Conservation (phyloP, 768 basidiomycete genomes). For the Phaeotremella skinneri region DNA sequence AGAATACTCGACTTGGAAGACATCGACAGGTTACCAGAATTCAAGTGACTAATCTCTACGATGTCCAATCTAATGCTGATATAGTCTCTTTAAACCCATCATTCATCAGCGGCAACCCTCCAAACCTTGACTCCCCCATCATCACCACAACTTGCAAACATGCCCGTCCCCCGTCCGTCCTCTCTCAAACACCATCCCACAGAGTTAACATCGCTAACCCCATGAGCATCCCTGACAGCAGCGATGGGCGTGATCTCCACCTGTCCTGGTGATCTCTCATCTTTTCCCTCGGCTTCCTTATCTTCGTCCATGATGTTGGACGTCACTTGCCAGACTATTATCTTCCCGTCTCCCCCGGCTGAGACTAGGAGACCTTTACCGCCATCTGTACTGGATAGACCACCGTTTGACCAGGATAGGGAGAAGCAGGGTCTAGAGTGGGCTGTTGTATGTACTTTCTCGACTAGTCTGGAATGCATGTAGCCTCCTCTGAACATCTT, state of each 20-base stretch:
- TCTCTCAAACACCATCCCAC: conserved; percentile 76
- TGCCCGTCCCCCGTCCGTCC: conserved; percentile 59
- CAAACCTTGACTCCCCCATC: conserved; percentile 82
- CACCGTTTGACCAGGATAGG: conserved; percentile 32
- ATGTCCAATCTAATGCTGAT: too few relatives aligned
- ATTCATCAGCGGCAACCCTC: conserved; percentile 52
- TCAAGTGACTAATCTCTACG: too few relatives aligned
- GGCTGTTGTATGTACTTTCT: conserved; percentile 32
- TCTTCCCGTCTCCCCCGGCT: conserved; percentile 77
- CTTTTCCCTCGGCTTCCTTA: not conserved
- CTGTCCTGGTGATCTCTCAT: not conserved
- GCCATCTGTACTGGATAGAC: conserved; percentile 17
- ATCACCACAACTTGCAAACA: conserved; percentile 81
- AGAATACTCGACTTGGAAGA: too few relatives aligned
- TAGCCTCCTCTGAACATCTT: conserved; percentile 26
- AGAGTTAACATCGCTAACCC: conserved; percentile 77
- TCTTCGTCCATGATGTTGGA: not conserved
- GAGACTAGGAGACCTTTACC: conserved; percentile 78
- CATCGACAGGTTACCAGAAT: too few relatives aligned
- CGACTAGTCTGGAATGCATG: conserved; percentile 36
- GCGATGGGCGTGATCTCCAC: conserved; percentile 56
- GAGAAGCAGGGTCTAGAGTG: conserved; percentile 41
- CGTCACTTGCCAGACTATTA: conserved; percentile 74
- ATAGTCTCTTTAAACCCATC: too few relatives aligned
- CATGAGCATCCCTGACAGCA: conserved; percentile 66